These are phyloP conservation scores for Tephrocybe sp. DNA, from an alignment of 768 basidiomycete species.

Conservation along the genomic window DNA sequence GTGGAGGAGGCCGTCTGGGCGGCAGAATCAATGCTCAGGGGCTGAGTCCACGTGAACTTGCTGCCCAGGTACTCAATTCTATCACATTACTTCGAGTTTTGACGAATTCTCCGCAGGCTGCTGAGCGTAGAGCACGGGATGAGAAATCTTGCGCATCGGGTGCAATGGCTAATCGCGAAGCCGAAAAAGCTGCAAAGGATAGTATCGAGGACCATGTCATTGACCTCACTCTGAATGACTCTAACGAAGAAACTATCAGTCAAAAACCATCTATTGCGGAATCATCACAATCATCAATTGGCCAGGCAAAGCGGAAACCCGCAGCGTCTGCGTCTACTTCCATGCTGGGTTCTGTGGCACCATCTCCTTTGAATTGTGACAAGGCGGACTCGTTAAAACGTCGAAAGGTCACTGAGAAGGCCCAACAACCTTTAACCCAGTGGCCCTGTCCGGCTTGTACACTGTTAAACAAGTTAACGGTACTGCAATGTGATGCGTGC, in stretches of 20 bases:
- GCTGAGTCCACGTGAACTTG: slow-evolving; percentile 67
- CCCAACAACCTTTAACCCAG: slow-evolving; percentile 16
- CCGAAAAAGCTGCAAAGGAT: slow-evolving; percentile 66
- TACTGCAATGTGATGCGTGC: slow-evolving; percentile 66
- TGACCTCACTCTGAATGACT: slow-evolving; percentile 52
- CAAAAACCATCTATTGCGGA: slow-evolving; percentile 22
- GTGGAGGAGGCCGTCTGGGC: slow-evolving; percentile 62
- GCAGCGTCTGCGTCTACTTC: slow-evolving; percentile 8
- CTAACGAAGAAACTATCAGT: slow-evolving; percentile 36
- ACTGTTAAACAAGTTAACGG: slow-evolving; percentile 51
- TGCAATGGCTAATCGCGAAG: slow-evolving; percentile 54
- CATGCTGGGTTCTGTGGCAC: slow-evolving; percentile 1
- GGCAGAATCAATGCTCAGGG: slow-evolving; percentile 34
- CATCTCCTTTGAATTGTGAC: not conserved
- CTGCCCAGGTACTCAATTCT: slow-evolving; percentile 52
- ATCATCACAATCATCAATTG: slow-evolving; percentile 21
- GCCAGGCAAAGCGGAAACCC: slow-evolving; percentile 10
- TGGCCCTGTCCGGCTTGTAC: slow-evolving; percentile 69
- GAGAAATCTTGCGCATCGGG: slow-evolving; percentile 76
- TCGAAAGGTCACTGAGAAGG: not conserved
- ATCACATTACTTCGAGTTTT: not conserved
- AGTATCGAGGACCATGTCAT: slow-evolving; percentile 62
- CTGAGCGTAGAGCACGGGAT: slow-evolving; percentile 75
- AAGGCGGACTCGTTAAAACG: slow-evolving; percentile 4
- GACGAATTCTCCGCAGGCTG: slow-evolving; percentile 58